Evolutionary conservation across 306 rosid genomes (phyloP), one percentile per base, ranked within the genome.

Genomic region (Trifolium fragiferum): DNA sequence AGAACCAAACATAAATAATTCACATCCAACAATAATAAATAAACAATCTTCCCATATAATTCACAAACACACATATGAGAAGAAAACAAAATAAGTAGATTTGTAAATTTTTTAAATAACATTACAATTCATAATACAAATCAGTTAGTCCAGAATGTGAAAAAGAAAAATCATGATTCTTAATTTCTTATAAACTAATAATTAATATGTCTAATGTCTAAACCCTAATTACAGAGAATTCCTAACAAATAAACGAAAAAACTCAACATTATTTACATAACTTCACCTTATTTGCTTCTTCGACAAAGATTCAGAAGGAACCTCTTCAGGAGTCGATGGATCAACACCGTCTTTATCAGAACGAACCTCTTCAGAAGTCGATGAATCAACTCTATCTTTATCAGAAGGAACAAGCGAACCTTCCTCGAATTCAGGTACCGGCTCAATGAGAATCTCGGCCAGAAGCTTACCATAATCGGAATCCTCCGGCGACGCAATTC

Each of bases 241-340:
- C 10, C 40, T 7, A 37, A 37, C 8, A 37, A 37, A 37, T 37
- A 37, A 50, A n/a, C 57, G 10, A 7, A 16, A 4, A 27, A 60
- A 30, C 41, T 60, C 9, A 60, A 7, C 7, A n/a, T 27, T 14
- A 20, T 60, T 60, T 15, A 35, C 46, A 62, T 64, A 37, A 19
- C 14, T 16, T 53, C 86, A 93, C 97, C 98, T 89, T 51, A 51
- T 80, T 41, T 81, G 74, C 80, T 85, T 93, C 79, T 78, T 90
- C 77, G 90, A 86, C 35, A 64, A 2, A 43, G 85, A 79, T 49
- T 87, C 90, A 72, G 71, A 73, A 18, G 78, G 81, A 41, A 54
- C 35, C 21, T 84, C 88, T 51, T 76, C 80, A n/a, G 76, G 86
- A 8, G 69, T 64, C 7, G 20, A 0, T 13, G 67, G n/a, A 27